Conservation (phyloP, 129 eudicot genomes). For the Smallanthus sonchifolius region DNA sequence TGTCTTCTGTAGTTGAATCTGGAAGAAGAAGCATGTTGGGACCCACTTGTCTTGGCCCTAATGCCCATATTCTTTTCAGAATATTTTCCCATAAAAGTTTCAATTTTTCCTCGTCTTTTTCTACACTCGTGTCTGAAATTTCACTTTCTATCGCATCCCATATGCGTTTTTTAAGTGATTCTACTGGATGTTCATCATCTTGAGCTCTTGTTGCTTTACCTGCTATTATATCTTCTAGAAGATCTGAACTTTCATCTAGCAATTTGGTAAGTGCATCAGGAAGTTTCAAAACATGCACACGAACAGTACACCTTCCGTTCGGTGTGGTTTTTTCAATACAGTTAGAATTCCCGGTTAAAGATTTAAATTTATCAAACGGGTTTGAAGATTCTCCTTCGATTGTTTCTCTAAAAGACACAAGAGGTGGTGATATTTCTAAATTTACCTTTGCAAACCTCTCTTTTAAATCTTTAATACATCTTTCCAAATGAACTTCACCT, state of each 20-base stretch:
- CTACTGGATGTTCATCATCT: slow-evolving; percentile 62
- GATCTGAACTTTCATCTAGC: slow-evolving; percentile 73
- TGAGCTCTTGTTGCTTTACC: slow-evolving; percentile 57
- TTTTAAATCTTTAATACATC: slow-evolving; percentile 85
- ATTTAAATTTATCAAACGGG: slow-evolving; percentile 60
- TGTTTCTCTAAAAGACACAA: slow-evolving; percentile 88
- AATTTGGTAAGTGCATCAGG: slow-evolving; percentile 76
- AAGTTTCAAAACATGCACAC: slow-evolving; percentile 81
- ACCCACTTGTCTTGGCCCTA: slow-evolving; percentile 92
- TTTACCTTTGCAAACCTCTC: slow-evolving; percentile 94
- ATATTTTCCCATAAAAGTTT: slow-evolving; percentile 56
- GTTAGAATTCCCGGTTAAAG: slow-evolving; percentile 46
- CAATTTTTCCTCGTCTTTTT: slow-evolving; percentile 56
- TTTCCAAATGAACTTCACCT: slow-evolving; percentile 95
- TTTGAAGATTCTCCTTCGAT: slow-evolving; percentile 63
- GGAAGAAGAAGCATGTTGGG: slow-evolving; percentile 91
- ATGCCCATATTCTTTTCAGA: slow-evolving; percentile 78
- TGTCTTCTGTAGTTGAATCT: slow-evolving; percentile 20
- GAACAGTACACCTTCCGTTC: slow-evolving; percentile 87
- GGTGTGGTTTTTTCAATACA: slow-evolving; percentile 69
- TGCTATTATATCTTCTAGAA: slow-evolving; percentile 68
- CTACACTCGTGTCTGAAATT: slow-evolving; percentile 34
- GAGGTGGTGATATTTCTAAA: slow-evolving; percentile 92
- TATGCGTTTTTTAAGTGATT: slow-evolving; percentile 64
- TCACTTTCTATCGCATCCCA: slow-evolving; percentile 74